Evolutionary conservation across 2,329 filamentous ascomycete genomes (phyloP).

Genomic region (Fusarium chuoi): DNA sequence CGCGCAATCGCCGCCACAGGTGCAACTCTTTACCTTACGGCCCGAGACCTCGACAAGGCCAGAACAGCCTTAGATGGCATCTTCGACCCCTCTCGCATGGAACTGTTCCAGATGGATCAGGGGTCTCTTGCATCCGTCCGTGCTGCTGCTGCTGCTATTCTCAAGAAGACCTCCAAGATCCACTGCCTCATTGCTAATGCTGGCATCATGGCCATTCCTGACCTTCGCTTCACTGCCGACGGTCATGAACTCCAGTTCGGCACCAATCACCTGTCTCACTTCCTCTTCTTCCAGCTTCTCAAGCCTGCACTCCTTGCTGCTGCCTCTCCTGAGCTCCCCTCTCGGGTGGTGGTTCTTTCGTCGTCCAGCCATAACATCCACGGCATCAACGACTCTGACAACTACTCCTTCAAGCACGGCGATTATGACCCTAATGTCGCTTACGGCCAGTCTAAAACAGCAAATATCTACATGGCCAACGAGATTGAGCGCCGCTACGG

Average conservation of each 20-base stretch:
- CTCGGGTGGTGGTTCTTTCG: conserved; percentile 59
- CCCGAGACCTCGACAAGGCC: conserved; percentile 33
- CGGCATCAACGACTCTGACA: conserved; percentile 6
- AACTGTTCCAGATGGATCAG: conserved; percentile 38
- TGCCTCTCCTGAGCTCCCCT: conserved; percentile 51
- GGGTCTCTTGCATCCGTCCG: conserved; percentile 36
- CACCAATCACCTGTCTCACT: conserved; percentile 43
- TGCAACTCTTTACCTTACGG: conserved; percentile 31
- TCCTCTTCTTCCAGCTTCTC: conserved; percentile 50
- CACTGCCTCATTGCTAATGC: conserved; percentile 37
- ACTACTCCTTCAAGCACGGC: conserved; percentile 21
- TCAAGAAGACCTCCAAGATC: conserved; percentile 17
- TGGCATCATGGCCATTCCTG: conserved; percentile 38
- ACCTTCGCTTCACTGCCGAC: conserved; percentile 19
- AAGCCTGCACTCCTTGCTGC: conserved; percentile 54
- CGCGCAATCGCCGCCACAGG: conserved; percentile 55
- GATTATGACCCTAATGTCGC: conserved; percentile 19
- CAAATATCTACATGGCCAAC: conserved; percentile 40
- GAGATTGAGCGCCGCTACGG: conserved; percentile 36
- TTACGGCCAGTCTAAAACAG: conserved; percentile 37
- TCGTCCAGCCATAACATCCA: conserved; percentile 51
- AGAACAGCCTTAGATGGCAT: neutral
- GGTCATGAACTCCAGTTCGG: conserved; percentile 44
- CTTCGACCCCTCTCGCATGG: conserved; percentile 8
- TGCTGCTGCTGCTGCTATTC: conserved; percentile 31